Evolutionary conservation across 2,329 filamentous ascomycete genomes (phyloP).

Genomic region (Zasmidium angulare): DNA sequence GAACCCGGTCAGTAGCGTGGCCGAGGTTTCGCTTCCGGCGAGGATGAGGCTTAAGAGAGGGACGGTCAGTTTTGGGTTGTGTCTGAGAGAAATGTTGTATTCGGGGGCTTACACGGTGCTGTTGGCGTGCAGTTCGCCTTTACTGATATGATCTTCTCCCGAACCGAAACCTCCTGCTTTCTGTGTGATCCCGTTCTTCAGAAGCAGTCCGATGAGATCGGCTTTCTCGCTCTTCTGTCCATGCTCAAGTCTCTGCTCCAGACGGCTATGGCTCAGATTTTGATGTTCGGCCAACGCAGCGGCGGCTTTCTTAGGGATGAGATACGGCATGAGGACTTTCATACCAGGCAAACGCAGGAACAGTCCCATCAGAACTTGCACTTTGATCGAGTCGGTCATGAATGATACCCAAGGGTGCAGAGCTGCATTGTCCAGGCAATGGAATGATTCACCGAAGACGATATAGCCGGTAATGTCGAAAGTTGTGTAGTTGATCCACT

Average conservation of each 20-base stretch:
- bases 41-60: background rate
- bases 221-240: background rate
- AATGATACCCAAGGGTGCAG: background rate
- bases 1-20: background rate
- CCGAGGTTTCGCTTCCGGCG: background rate
- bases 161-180: background rate
- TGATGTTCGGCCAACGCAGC: background rate
- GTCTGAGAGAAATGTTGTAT: background rate
- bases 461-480: slow-evolving; percentile 3
- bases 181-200: background rate
- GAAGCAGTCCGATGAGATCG: background rate
- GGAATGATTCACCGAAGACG: slow-evolving; percentile 1
- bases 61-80: background rate
- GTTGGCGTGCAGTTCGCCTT: background rate
- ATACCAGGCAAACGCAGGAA: background rate
- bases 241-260: background rate
- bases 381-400: background rate
- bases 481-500: slow-evolving; percentile 2
- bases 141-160: background rate
- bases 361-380: background rate
- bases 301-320: background rate
- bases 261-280: background rate
- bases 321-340: background rate
- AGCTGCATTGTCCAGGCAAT: background rate
- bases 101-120: background rate